Evolutionary conservation across 768 basidiomycete species (phyloP).

Genomic region (Pleurotus eryngii): DNA sequence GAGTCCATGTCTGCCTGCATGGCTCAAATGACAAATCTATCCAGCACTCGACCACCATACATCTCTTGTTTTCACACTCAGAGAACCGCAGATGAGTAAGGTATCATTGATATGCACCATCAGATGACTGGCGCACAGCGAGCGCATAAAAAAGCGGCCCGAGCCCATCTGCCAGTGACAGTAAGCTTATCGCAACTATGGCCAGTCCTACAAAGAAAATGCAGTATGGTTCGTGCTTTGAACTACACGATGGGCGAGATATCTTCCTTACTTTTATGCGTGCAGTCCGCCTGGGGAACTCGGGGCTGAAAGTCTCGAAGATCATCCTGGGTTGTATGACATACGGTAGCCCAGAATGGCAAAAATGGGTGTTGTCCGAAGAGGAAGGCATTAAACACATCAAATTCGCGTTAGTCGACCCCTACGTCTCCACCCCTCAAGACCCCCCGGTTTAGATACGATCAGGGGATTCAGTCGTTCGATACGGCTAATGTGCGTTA

Average conservation of each 20-base stretch:
- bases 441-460: constrained; percentile 40
- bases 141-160: no score
- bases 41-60: no score
- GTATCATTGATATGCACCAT: no score
- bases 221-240: not conserved
- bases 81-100: not conserved
- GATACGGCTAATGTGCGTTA: constrained; percentile 47
- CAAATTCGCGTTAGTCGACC: constrained; percentile 25
- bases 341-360: constrained; percentile 54
- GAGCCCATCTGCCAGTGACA: no score
- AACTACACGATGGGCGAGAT: no score
- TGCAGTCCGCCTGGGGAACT: constrained; percentile 45
- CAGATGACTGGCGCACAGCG: not conserved
- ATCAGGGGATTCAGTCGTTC: constrained; percentile 63
- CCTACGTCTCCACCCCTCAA: not conserved
- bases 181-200: not conserved
- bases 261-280: no score
- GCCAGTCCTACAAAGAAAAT: constrained; percentile 2
- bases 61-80: not conserved
- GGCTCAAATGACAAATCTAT: no score
- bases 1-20: no score
- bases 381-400: constrained; percentile 52
- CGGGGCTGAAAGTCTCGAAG: constrained; percentile 61
- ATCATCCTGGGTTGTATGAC: constrained; percentile 64
- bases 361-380: constrained; percentile 43